A percentile compares a stretch with the other conserved stretches of the same genome.
These are phyloP conservation scores for Lippia alba DNA, from an alignment of 305 asterid species.

Conservation along the genomic window DNA sequence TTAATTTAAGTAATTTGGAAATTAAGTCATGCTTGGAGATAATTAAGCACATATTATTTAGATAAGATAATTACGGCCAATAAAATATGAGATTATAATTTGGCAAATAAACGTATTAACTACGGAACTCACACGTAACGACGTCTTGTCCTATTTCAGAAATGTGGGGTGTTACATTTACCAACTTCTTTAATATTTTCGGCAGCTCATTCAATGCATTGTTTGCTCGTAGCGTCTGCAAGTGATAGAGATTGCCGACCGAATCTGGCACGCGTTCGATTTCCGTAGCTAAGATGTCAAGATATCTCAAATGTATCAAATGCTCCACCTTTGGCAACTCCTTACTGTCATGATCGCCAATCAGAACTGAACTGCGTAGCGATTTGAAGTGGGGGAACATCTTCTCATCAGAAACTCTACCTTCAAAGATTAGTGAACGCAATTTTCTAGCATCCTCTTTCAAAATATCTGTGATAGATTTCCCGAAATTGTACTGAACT, in stretches of 20 bases:
- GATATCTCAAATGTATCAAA: constrained; percentile 26
- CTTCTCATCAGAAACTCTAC: background rate
- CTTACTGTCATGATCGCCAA: no score
- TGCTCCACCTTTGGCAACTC: constrained; percentile 15
- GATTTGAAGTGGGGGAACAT: constrained; percentile 1
- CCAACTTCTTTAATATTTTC: background rate
- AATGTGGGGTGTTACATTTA: no score
- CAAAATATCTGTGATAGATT: background rate
- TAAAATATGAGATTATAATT: no score
- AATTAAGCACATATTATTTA: no score
- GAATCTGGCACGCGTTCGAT: constrained; percentile 5
- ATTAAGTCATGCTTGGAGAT: no score
- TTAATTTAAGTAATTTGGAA: no score
- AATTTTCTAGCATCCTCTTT: constrained; percentile 1
- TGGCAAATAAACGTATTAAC: no score
- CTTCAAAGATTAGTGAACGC: constrained; percentile 11
- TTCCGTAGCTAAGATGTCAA: background rate
- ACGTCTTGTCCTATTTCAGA: no score
- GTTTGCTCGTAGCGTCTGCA: background rate
- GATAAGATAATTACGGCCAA: no score
- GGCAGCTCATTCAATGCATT: background rate
- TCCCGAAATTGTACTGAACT: background rate
- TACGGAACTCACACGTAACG: no score
- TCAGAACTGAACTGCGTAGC: constrained; percentile 6
- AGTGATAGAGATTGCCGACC: constrained; percentile 1